These are phyloP conservation scores for Komagataella populi DNA, from an alignment of 805 yeast genomes.

Conservation along the genomic window DNA sequence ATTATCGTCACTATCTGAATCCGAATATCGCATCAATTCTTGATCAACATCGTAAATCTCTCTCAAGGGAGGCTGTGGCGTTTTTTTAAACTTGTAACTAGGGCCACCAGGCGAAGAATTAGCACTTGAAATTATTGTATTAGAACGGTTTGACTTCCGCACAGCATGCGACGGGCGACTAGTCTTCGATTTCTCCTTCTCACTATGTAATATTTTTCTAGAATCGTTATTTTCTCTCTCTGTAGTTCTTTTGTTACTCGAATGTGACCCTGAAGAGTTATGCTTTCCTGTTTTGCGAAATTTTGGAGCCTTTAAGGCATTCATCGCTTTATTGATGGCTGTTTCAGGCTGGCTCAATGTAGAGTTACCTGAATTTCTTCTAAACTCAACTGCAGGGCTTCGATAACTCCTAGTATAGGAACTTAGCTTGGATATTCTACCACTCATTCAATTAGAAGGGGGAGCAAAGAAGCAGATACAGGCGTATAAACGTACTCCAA, in stretches of 20 bases:
- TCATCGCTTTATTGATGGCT: neutral
- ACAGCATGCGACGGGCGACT: neutral
- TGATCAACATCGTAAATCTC: neutral
- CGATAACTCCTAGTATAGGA: neutral
- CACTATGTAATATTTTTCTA: neutral
- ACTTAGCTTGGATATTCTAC: neutral
- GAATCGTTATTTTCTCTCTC: neutral
- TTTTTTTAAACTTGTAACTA: neutral
- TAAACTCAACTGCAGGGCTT: neutral
- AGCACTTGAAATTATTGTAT: neutral
- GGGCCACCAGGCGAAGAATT: neutral
- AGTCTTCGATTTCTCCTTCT: neutral
- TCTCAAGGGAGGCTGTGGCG: neutral
- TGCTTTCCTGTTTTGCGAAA: neutral
- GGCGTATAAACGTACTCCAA: neutral
- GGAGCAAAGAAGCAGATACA: neutral
- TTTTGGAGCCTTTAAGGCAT: neutral
- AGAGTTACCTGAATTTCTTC: neutral
- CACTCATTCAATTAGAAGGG: neutral
- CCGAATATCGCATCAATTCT: neutral
- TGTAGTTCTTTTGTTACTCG: neutral
- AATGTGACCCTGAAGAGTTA: neutral
- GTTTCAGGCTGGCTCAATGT: neutral
- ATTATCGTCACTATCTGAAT: neutral
- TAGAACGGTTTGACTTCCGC: neutral